These are phyloP conservation scores for Xeromyces bisporus DNA, from an alignment of 495 filamentous ascomycete genomes.

Conservation along the genomic window DNA sequence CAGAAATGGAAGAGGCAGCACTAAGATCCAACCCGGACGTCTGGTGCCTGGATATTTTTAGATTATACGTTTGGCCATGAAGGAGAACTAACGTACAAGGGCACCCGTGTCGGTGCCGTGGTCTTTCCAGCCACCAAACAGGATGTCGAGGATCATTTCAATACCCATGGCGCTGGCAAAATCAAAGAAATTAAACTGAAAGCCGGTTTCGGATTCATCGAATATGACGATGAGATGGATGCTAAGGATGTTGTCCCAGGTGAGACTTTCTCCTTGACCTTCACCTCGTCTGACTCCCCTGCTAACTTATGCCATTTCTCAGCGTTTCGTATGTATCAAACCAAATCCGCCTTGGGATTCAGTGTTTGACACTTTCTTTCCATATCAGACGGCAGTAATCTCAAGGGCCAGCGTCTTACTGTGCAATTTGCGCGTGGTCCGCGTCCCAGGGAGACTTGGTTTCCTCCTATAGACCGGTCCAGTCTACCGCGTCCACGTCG, in stretches of 20 bases:
- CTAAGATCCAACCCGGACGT: neutral
- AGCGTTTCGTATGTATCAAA: slow-evolving; percentile 37
- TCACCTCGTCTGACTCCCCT: neutral
- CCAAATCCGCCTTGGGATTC: neutral
- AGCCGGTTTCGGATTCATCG: slow-evolving; percentile 99
- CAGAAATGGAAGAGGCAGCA: slow-evolving; percentile 1
- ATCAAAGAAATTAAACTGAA: slow-evolving; percentile 99
- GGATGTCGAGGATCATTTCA: slow-evolving; percentile 92
- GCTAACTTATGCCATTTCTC: slow-evolving; percentile 1
- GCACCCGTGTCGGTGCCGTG: slow-evolving; percentile 9
- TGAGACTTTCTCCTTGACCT: slow-evolving; percentile 26
- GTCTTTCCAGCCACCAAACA: slow-evolving; percentile 66
- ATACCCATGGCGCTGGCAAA: slow-evolving; percentile 84
- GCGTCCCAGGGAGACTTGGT: slow-evolving; percentile 67
- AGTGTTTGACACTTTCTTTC: slow-evolving; percentile 5
- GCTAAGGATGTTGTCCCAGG: slow-evolving; percentile 94
- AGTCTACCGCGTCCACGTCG: slow-evolving; percentile 75
- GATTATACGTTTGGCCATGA: slow-evolving; percentile 7
- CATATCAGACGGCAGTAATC: slow-evolving; percentile 76
- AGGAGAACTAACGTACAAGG: slow-evolving; percentile 14
- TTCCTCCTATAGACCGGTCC: slow-evolving; percentile 49
- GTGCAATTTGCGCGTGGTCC: slow-evolving; percentile 95
- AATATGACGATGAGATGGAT: slow-evolving; percentile 95
- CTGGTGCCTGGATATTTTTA: slow-evolving; percentile 9
- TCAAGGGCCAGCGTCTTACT: slow-evolving; percentile 91